Base-by-base conservation (phyloP, 257 asterid species). In the Scutellaria minor region DNA sequence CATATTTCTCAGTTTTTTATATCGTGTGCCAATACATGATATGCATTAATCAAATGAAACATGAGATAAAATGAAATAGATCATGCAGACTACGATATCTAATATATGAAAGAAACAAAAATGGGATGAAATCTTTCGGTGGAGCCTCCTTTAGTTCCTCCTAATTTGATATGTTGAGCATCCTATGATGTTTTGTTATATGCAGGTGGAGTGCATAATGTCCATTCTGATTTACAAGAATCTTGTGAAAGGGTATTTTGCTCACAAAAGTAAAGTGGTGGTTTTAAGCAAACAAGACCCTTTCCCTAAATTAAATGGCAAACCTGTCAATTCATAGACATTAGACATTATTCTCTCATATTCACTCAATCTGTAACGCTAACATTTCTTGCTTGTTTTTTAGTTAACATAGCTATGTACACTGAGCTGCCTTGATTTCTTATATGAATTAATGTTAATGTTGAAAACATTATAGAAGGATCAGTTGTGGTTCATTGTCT, bases 261-360 rank as follows among this genome's bases (percentile, higher is more conserved):
- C 98, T 60, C 98, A 94, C 86, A 91, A 94, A 83, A 94, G 96
- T 71, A 94, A 94, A 79, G 98, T 94, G 67, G 97, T 78, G 58
- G 98, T 94, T 73, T 70, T 91, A 58, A 91, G 98, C 88, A 94
- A 94, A 80, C 98, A 94, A 69, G 99, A 91, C 55, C 98, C 99
- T 62, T 94, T 94, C 80, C 99, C 98, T 9, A 91, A 80, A 81
- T 85, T 90, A 74, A 87, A 90, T 48, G 98, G 97, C 76, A 89
- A 85, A 77, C 93, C 97, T 7, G 95, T 87, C 60, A 79, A 68
- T 77, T 70, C 90, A 12, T 90, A 93, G 73, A 15, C 46, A 27
- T 47, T 7, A 73, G 73, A 20, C 46, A 31, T 31, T 31, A 31
- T 4, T 3, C 37, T 31, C 37, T 31, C 37, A 31, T 31, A 31